Evolutionary conservation across 768 basidiomycete species (phyloP).

Genomic region (Amanita rubescens): DNA sequence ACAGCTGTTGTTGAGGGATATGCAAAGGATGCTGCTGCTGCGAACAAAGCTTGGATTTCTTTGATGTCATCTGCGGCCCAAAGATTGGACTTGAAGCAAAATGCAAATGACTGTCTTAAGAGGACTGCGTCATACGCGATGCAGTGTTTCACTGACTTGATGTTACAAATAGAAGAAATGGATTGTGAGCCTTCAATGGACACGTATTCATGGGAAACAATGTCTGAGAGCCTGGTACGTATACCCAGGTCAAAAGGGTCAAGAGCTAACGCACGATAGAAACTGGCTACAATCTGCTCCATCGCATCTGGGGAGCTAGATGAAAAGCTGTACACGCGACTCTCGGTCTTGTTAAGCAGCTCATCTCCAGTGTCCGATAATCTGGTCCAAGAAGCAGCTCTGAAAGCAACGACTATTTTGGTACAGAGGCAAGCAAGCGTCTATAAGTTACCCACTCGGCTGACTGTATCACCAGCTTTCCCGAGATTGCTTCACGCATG

Average conservation of each 20-base stretch:
- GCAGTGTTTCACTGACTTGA: constrained; percentile 71
- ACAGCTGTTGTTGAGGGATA: constrained; percentile 18
- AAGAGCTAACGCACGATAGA: constrained; percentile 35
- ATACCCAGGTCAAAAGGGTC: background rate
- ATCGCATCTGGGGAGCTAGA: constrained; percentile 66
- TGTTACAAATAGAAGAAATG: constrained; percentile 77
- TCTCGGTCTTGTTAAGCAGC: constrained; percentile 72
- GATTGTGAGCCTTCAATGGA: constrained; percentile 72
- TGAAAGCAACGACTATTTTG: constrained; percentile 78
- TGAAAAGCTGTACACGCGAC: constrained; percentile 54
- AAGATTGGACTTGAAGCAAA: constrained; percentile 31
- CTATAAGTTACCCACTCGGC: constrained; percentile 10
- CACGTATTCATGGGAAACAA: constrained; percentile 89
- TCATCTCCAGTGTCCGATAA: constrained; percentile 77
- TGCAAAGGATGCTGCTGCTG: constrained; percentile 68
- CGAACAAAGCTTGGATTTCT: constrained; percentile 73
- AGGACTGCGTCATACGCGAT: constrained; percentile 52
- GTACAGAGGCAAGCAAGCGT: constrained; percentile 57
- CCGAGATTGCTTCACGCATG: constrained; percentile 67
- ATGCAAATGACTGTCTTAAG: constrained; percentile 34
- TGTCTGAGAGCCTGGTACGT: constrained; percentile 82
- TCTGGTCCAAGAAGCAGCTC: constrained; percentile 82
- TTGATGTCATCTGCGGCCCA: constrained; percentile 49
- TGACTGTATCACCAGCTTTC: constrained; percentile 48
- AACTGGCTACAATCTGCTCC: constrained; percentile 79